Conservation (phyloP, 495 filamentous ascomycete genomes). For the Trichoderma reesei region DNA sequence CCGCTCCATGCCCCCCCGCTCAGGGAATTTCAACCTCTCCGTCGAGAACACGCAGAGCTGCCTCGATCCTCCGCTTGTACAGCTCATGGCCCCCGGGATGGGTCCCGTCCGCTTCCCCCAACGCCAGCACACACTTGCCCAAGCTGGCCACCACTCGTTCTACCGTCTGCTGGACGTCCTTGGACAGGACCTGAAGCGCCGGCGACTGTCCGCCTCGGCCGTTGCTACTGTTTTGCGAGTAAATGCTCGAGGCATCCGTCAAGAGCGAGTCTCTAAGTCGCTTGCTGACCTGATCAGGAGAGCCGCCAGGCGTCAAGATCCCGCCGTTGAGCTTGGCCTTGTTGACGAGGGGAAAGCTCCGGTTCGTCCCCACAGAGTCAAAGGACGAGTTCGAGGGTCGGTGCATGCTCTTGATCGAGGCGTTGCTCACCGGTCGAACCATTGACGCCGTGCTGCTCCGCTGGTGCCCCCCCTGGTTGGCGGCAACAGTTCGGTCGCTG, state of each 20-base stretch:
- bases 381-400: conserved; percentile 42
- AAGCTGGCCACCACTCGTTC: conserved; percentile 67
- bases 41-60: conserved; percentile 60
- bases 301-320: conserved; percentile 29
- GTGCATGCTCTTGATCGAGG: conserved; percentile 24
- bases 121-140: conserved; percentile 55
- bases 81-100: conserved; percentile 43
- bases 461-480: background rate
- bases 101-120: conserved; percentile 53
- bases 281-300: conserved; percentile 29
- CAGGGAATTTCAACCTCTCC: conserved; percentile 25
- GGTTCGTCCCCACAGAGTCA: conserved; percentile 37
- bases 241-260: conserved; percentile 28
- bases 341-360: conserved; percentile 44
- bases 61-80: conserved; percentile 60
- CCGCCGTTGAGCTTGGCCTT: conserved; percentile 35
- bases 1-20: background rate
- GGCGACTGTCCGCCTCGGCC: background rate
- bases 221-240: conserved; percentile 16
- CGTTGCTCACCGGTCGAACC: conserved; percentile 30
- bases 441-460: conserved; percentile 12
- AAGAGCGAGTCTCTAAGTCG: conserved; percentile 30
- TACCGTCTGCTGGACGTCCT: conserved; percentile 66
- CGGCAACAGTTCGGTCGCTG: background rate
- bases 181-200: conserved; percentile 43